Evolutionary conservation across 2,329 filamentous ascomycete species (phyloP), one percentile per base, ranked within the genome.

Genomic region (Orbilia quercus): DNA sequence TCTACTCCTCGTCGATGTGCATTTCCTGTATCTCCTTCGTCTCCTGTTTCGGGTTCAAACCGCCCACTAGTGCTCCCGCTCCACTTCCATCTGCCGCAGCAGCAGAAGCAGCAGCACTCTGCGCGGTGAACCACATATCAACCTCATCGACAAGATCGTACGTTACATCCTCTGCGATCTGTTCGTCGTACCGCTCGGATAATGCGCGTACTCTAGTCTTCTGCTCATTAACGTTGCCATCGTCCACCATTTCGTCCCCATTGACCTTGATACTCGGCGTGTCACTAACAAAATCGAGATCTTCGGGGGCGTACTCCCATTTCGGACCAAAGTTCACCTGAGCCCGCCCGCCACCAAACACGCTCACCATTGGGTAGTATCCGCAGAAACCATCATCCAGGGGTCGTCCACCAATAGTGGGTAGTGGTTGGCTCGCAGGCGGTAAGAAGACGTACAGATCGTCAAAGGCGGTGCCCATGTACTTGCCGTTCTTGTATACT

Each of bases 81-180:
- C 60, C 69, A n/a, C 45, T 62, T 4, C 22, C 54, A 1, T 12
- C 23, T 12, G 14, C 44, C 9, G 18, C 50, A 0, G 48, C 14
- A 36, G 38, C 60, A 22, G 60, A 20, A 45, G 50, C 54, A 3
- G 60, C 69, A 11, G 69, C 69, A 22, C 57, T 66, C 50, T 73
- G 60, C 23, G 92, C 91, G 79, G 91, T 87, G 80, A 89, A 85
- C 89, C 88, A 96, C 82, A 91, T 95, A 82, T 96, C 92, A 53
- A 96, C 91, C 81, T 99, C 95, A 79, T 99, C 95, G 31, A 98
- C 85, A 59, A 99, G 86, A 80, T 99, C 95, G 80, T 92, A 96
- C 28, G 96, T 86, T 22, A 97, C 84, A 78, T 99, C 95, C 82
- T 99, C 95, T 12, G 90, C 92, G 74, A 99, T 93, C 82, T 98